Evolutionary conservation across 2,329 filamentous ascomycete species (phyloP).

Genomic region (Exserohilum rostratum): DNA sequence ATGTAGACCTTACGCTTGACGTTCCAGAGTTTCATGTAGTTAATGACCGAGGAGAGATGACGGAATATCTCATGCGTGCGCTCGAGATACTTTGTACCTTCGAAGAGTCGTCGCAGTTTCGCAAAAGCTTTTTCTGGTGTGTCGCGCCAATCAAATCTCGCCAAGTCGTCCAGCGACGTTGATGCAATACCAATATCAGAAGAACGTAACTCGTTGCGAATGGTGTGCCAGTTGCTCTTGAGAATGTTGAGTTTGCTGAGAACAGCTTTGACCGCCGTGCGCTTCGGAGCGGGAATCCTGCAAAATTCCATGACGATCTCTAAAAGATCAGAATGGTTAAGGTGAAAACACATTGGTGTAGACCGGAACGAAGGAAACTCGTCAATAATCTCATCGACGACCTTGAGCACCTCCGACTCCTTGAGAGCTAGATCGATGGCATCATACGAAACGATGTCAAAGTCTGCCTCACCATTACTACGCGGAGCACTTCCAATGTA

Average conservation of each 20-base stretch:
- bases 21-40: slow-evolving; percentile 76
- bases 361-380: slow-evolving; percentile 77
- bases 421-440: slow-evolving; percentile 83
- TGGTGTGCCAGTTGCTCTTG: slow-evolving; percentile 80
- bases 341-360: slow-evolving; percentile 81
- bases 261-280: slow-evolving; percentile 77
- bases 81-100: slow-evolving; percentile 60
- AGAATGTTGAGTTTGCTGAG: slow-evolving; percentile 87
- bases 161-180: slow-evolving; percentile 87
- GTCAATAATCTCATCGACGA: slow-evolving; percentile 86
- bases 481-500: slow-evolving; percentile 79
- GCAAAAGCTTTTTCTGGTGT: slow-evolving; percentile 76
- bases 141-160: slow-evolving; percentile 87
- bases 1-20: slow-evolving; percentile 81
- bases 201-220: slow-evolving; percentile 81
- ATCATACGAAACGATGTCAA: slow-evolving; percentile 89
- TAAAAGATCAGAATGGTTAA: slow-evolving; percentile 87
- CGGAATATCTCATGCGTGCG: slow-evolving; percentile 66
- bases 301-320: slow-evolving; percentile 91
- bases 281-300: slow-evolving; percentile 71
- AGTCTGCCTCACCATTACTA: slow-evolving; percentile 88
- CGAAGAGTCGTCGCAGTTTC: slow-evolving; percentile 62
- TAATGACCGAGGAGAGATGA: slow-evolving; percentile 78
- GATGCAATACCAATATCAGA: slow-evolving; percentile 80
- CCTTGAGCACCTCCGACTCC: slow-evolving; percentile 92